Evolutionary conservation across 495 filamentous ascomycete genomes (phyloP), one percentile per base, ranked within the genome.

Genomic region (Parathielavia appendiculata): DNA sequence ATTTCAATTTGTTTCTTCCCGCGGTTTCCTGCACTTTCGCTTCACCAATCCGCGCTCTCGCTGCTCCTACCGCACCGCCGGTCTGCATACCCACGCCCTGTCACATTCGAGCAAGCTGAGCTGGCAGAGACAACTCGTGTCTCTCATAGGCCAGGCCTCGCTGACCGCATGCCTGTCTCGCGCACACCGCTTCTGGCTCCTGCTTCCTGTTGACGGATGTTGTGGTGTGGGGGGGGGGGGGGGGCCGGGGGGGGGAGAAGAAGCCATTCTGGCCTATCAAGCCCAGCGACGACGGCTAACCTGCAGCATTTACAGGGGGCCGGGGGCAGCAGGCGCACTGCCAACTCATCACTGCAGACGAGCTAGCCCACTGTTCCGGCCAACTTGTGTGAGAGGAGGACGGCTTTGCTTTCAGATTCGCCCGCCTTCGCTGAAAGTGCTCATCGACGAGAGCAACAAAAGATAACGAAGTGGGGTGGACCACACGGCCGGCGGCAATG

Each of bases 311-410:
- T 60, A 58, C 66, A 66, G 63, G 67, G 68, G 63, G 47, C 60
- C 55, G 44, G 68, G 66, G 66, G 69, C 68, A 66, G 46, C 50
- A 30, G 56, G 54, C 57, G 56, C 47, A 62, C 56, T 70, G 69
- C 69, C 69, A 72, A 67, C 69, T 46, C 69, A 72, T 70, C 69
- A 69, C 58, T 72, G 69, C 69, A 72, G 68, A 59, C 51, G 47
- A 39, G 62, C 62, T 59, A 66, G 64, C 52, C 68, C 66, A 57
- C 64, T 67, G 54, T 47, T 54, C 48, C 39, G 62, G 30, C 62
- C 61, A 47, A 32, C 49, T 34, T 36, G 34, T 9, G 54, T 59
- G 59, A 34, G 47, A 54, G 50, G n/a, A 48, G 23, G 54, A 13
- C 41, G 23, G 39, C 22, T 53, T 34, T 39, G 32, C 39, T 34